phyloP scores from a whole-genome alignment of 129 eudicot genomes.

The Apium graveolens region DNA sequence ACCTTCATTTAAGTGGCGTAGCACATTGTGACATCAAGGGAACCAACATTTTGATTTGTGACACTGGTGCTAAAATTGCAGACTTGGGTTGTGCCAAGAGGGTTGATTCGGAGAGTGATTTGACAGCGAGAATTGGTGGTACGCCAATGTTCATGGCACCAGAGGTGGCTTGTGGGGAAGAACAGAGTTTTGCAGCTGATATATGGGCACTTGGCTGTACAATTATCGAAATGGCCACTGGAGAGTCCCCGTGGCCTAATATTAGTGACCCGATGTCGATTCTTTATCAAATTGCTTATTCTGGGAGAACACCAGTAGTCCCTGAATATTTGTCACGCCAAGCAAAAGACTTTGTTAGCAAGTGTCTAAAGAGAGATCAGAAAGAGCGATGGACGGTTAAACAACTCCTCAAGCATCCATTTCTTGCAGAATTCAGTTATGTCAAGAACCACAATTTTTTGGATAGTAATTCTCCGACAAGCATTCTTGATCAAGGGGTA shows the following conservation, averaged over 20 bases:
- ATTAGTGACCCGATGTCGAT: constrained; percentile 27
- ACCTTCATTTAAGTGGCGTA: constrained; percentile 51
- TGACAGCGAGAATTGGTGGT: constrained; percentile 28
- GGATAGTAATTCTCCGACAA: constrained; percentile 45
- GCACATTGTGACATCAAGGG: constrained; percentile 87
- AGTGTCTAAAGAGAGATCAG: constrained; percentile 44
- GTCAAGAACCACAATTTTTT: constrained; percentile 8
- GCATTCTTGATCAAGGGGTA: constrained; percentile 62
- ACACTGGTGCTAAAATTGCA: constrained; percentile 44
- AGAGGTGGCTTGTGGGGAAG: constrained; percentile 67
- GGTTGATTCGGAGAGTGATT: background rate
- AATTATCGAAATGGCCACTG: constrained; percentile 65
- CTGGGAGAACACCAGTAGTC: constrained; percentile 45
- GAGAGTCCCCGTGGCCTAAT: constrained; percentile 48
- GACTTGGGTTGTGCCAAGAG: constrained; percentile 78
- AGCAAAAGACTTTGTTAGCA: constrained; percentile 49
- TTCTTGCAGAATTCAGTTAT: constrained; percentile 26
- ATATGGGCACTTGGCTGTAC: constrained; percentile 83
- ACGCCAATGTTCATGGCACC: constrained; percentile 83
- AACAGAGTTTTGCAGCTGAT: constrained; percentile 72
- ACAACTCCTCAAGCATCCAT: constrained; percentile 55
- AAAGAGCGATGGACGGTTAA: constrained; percentile 52
- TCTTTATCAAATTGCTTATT: constrained; percentile 46
- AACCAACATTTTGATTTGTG: constrained; percentile 38
- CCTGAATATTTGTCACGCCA: constrained; percentile 35